phyloP scores from a whole-genome alignment of 1,284 basidiomycete species.

The Garcileccinum viscosum region DNA sequence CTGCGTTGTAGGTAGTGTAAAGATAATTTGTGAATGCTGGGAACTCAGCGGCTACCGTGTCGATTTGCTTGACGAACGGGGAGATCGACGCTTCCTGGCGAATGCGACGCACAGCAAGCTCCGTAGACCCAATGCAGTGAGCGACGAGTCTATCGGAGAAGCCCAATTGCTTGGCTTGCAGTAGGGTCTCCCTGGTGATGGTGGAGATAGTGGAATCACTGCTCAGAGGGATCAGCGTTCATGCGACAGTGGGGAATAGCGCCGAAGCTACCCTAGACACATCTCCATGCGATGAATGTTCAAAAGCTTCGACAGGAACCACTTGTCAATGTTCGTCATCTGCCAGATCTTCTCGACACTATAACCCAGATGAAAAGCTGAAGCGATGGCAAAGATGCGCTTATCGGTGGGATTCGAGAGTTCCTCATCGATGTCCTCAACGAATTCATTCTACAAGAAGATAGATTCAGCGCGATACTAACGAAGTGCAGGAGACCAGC shows the following conservation, averaged over 20 bases:
- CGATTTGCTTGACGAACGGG: slow-evolving; percentile 98
- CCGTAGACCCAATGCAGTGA: slow-evolving; percentile 80
- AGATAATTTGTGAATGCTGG: slow-evolving; percentile 99
- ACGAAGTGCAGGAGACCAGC: slow-evolving; percentile 15
- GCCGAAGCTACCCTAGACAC: slow-evolving; percentile 63
- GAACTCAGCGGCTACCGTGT: slow-evolving; percentile 98
- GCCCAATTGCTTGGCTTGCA: slow-evolving; percentile 91
- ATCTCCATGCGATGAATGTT: slow-evolving; percentile 85
- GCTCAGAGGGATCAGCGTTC: slow-evolving; percentile 12
- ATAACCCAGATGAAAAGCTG: slow-evolving; percentile 89
- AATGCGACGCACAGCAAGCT: slow-evolving; percentile 86
- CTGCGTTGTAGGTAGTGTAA: slow-evolving; percentile 96
- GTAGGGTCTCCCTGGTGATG: slow-evolving; percentile 72
- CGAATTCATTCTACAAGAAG: slow-evolving; percentile 73
- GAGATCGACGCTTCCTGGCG: slow-evolving; percentile 85
- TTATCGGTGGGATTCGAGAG: slow-evolving; percentile 89
- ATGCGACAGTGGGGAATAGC: not conserved
- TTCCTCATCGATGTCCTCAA: slow-evolving; percentile 87
- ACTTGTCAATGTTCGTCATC: slow-evolving; percentile 97
- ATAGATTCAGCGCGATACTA: not conserved
- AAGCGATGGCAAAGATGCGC: slow-evolving; percentile 90
- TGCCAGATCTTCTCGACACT: slow-evolving; percentile 96
- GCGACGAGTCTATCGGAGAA: slow-evolving; percentile 96
- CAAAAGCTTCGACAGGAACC: slow-evolving; percentile 93
- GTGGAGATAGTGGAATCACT: slow-evolving; percentile 75